phyloP scores from a whole-genome alignment of 2,329 filamentous ascomycete species.

The Arthrobotrys sphaeroides region DNA sequence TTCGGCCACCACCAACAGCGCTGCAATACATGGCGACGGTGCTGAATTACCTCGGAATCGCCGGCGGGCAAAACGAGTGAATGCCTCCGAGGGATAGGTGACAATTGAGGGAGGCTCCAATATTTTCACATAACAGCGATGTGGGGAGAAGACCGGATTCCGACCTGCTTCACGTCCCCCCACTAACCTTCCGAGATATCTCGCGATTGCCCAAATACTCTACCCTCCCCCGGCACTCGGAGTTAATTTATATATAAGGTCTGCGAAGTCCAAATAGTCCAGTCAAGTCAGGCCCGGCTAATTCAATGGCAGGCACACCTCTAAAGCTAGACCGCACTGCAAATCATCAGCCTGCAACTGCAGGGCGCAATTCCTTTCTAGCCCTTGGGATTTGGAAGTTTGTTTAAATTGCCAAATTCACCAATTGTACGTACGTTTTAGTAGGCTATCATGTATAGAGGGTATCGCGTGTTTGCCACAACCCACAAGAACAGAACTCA shows the following conservation, averaged over 20 bases:
- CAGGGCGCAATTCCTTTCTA: not conserved
- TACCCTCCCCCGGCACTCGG: not conserved
- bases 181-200: too few species aligned
- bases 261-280: not conserved
- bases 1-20: slow-evolving; percentile 25
- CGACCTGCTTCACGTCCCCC: too few species aligned
- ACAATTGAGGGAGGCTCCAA: not conserved
- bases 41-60: slow-evolving; percentile 27
- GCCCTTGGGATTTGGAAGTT: not conserved
- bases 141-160: not conserved
- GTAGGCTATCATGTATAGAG: not conserved
- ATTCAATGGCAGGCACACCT: not conserved
- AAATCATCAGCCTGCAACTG: too few species aligned
- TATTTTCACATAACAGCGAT: not conserved
- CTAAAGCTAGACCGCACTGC: not conserved
- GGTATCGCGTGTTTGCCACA: not conserved
- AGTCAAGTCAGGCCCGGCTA: not conserved
- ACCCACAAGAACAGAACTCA: not conserved
- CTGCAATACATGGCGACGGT: not conserved
- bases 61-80: slow-evolving; percentile 6
- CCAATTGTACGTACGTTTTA: slow-evolving; percentile 2
- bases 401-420: not conserved
- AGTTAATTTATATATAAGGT: slow-evolving; percentile 12
- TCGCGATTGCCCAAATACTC: not conserved
- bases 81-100: slow-evolving; percentile 12